Evolutionary conservation across 345 rosid genomes (phyloP).

Genomic region (Acer yangbiense): DNA sequence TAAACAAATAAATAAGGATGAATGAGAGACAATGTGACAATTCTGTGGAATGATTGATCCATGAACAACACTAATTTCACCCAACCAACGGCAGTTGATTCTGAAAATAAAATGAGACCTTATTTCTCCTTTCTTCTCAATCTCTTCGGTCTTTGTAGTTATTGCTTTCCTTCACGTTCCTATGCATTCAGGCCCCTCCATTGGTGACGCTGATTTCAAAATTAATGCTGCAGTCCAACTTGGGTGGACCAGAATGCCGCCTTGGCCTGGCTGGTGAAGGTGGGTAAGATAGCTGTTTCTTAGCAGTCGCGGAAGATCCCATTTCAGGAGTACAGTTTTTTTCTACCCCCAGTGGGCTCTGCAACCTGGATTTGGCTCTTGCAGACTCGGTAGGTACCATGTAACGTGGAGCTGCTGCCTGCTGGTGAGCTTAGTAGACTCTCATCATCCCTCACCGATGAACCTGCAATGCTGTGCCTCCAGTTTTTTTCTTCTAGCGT

Average conservation of each 20-base stretch:
- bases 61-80: conserved; percentile 18
- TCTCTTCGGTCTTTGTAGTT: background rate
- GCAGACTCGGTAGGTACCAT: conserved; percentile 93
- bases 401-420: conserved; percentile 80
- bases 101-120: background rate
- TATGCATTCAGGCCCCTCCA: conserved; percentile 39
- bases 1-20: conserved; percentile 10
- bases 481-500: conserved; percentile 59
- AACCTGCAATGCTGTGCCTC: conserved; percentile 75
- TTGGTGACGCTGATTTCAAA: conserved; percentile 41
- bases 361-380: conserved; percentile 72
- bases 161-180: background rate
- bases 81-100: background rate
- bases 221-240: conserved; percentile 54
- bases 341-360: conserved; percentile 49
- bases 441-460: conserved; percentile 69
- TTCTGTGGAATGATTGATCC: background rate
- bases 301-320: conserved; percentile 37
- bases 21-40: conserved; percentile 11
- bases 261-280: conserved; percentile 74
- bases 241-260: conserved; percentile 80
- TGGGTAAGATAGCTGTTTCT: conserved; percentile 84
- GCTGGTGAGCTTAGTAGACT: conserved; percentile 63
- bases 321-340: conserved; percentile 65
- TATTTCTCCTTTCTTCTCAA: background rate